Evolutionary conservation across 140 eudicot species (phyloP), one percentile per base, ranked within the genome.

Genomic region (Eryngium alpinum): DNA sequence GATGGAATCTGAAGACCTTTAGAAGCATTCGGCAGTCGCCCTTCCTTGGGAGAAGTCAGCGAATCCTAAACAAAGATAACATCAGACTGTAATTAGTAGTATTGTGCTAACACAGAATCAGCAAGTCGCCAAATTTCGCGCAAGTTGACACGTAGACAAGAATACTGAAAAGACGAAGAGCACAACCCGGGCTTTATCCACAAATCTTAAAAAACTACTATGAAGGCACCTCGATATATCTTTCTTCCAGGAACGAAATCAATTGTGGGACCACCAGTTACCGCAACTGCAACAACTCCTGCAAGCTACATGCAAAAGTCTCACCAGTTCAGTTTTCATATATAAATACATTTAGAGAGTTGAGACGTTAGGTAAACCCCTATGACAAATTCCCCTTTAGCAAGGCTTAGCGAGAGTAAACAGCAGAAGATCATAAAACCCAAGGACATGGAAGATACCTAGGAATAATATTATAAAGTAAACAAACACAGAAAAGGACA

Each of bases 281-380:
- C 94, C 90, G 93, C 98, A 84, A 96, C 98, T 24, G 99, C 98
- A 72, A 93, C 98, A 81, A 91, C 96, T 31, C 99, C 99, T 38
- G 98, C 99, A 90, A 93, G 99, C 98, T 95, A 86, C 77, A 81
- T 81, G 82, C 51, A 79, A 84, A 83, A 10, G 66, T 46, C 46
- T 79, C 50, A 79, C 38, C 53, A 71, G 60, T 38, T n/a, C 72
- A 63, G 56, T 38, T 79, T 66, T 57, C 1, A 14, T 49, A 31
- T 49, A n/a, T 14, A 72, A 57, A 49, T 49, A n/a, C 33, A 43
- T 28, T n/a, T n/a, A n/a, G n/a, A n/a, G n/a, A n/a, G n/a, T n/a
- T 73, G 77, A 44, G 27, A 24, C 12, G 11, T 24, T 24, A 17
- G 4, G 57, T 12, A 24, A 31, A 38, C 53, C 56, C 18, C 18